Percentiles rank a stretch among this genome's conserved stretches.
phyloP scores from a whole-genome alignment of 2,329 filamentous ascomycete genomes.

The Fusarium subglutinans region DNA sequence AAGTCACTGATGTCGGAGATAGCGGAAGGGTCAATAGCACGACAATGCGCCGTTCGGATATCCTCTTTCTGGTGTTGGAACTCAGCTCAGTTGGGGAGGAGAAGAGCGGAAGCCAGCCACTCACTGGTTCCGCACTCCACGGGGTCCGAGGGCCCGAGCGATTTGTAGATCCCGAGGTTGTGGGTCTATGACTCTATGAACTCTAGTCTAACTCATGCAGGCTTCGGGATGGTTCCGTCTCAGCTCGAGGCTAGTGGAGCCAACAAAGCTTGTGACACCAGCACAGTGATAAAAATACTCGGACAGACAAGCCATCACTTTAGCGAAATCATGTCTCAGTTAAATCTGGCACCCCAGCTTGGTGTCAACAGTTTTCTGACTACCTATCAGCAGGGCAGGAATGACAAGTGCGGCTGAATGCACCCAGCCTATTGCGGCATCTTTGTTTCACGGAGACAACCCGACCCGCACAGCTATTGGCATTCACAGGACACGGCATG shows the following conservation, averaged over 20 bases:
- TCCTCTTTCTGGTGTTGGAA: neutral
- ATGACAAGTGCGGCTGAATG: neutral
- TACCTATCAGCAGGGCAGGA: neutral
- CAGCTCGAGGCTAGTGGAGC: neutral
- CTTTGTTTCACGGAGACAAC: neutral
- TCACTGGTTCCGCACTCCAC: neutral
- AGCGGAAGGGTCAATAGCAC: neutral
- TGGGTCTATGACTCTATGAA: neutral
- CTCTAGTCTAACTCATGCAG: neutral
- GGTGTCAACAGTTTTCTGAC: neutral
- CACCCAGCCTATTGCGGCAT: neutral
- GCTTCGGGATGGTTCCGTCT: neutral
- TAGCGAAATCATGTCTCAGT: fast-evolving
- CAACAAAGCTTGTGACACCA: no score
- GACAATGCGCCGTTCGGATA: neutral
- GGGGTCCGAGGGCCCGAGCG: neutral
- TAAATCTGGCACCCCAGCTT: neutral
- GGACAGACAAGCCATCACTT: fast-evolving
- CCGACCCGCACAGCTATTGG: neutral
- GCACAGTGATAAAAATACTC: fast-evolving
- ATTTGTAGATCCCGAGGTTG: neutral
- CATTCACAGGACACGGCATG: neutral
- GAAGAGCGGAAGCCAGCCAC: neutral
- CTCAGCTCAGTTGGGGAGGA: neutral
- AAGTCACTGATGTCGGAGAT: neutral